Conservation (phyloP, 345 rosid species). For the Jatropha curcas region DNA sequence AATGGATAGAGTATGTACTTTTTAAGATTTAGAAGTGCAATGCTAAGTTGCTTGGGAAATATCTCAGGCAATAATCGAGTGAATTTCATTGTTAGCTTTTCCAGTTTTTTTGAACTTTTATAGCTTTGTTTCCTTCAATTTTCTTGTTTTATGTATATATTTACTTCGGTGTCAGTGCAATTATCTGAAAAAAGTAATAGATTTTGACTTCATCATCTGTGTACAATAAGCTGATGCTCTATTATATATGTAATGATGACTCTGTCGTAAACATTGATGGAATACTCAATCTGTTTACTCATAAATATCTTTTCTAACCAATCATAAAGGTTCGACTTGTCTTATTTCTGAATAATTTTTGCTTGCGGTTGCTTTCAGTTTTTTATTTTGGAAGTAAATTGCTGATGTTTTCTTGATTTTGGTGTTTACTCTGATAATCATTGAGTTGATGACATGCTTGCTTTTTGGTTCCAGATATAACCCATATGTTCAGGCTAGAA, state of each 20-base stretch:
- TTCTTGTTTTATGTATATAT: too few relatives aligned
- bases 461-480: slow-evolving; percentile 60
- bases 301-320: not conserved
- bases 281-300: not conserved
- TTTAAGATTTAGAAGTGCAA: too few relatives aligned
- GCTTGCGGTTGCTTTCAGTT: not conserved
- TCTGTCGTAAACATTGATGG: not conserved
- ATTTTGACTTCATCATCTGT: not conserved
- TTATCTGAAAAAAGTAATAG: not conserved
- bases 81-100: not conserved
- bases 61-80: not conserved
- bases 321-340: not conserved
- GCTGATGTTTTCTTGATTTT: not conserved
- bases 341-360: not conserved
- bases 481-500: slow-evolving; percentile 95
- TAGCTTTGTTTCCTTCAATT: not conserved
- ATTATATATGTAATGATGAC: not conserved
- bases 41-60: not conserved
- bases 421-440: not conserved
- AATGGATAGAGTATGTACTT: too few relatives aligned
- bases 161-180: not conserved
- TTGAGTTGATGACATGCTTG: not conserved
- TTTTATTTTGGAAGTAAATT: not conserved
- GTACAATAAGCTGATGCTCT: not conserved
- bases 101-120: not conserved